phyloP scores from a whole-genome alignment of 306 rosid genomes.

The Macrotyloma uniflorum region DNA sequence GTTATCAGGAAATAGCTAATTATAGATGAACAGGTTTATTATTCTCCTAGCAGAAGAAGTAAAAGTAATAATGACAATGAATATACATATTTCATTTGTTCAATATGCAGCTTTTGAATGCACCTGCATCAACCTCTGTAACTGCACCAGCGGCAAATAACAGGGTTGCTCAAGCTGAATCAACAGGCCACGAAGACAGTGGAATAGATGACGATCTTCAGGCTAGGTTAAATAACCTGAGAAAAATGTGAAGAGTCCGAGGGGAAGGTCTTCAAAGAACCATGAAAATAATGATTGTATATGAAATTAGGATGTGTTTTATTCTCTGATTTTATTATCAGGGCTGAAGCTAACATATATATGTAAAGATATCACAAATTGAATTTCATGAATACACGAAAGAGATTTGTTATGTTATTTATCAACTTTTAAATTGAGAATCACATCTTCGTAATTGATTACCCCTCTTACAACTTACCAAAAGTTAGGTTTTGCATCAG shows the following conservation, averaged over 20 bases:
- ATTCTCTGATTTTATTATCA: slow-evolving; percentile 13
- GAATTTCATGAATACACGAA: slow-evolving; percentile 13
- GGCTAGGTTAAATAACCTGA: slow-evolving; percentile 50
- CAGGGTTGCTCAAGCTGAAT: slow-evolving; percentile 75
- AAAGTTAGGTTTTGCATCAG: background rate
- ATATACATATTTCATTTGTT: slow-evolving; percentile 14
- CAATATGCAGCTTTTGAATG: slow-evolving; percentile 64
- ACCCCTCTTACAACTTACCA: background rate
- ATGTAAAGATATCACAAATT: slow-evolving; percentile 19
- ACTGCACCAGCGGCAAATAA: slow-evolving; percentile 65
- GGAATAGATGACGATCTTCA: slow-evolving; percentile 85
- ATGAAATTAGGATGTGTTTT: slow-evolving; percentile 8
- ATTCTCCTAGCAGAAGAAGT: background rate
- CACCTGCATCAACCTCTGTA: slow-evolving; percentile 71
- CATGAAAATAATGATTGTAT: slow-evolving; percentile 18
- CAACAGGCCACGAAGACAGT: slow-evolving; percentile 64
- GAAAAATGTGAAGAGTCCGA: slow-evolving; percentile 38
- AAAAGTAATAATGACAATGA: slow-evolving; percentile 1
- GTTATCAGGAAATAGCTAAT: background rate
- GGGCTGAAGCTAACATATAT: slow-evolving; percentile 10
- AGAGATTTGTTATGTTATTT: background rate
- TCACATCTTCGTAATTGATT: background rate
- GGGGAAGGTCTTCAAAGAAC: slow-evolving; percentile 8
- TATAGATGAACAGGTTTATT: background rate
- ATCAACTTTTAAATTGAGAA: background rate